Evolutionary conservation across 345 rosid genomes (phyloP).

Genomic region (Citrus mangshanensis): DNA sequence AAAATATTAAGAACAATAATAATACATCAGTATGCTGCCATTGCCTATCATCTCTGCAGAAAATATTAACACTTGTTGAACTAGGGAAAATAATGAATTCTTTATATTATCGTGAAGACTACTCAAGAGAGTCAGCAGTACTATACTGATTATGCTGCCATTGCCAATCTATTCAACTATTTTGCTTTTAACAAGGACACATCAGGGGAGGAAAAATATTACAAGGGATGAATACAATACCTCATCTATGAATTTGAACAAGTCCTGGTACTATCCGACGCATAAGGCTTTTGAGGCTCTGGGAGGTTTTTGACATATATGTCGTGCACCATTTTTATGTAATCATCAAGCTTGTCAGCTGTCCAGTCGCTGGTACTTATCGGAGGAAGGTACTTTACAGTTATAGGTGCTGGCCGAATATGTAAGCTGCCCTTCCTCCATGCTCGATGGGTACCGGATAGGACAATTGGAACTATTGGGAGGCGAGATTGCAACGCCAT

Average conservation of each 20-base stretch:
- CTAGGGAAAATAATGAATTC: not conserved
- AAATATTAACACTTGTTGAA: not conserved
- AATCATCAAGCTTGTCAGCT: slow-evolving; percentile 18
- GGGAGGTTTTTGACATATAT: slow-evolving; percentile 32
- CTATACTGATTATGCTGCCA: not conserved
- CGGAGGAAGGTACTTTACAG: slow-evolving; percentile 49
- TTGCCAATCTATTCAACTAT: not conserved
- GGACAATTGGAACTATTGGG: slow-evolving; percentile 46
- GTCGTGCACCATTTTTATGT: slow-evolving; percentile 26
- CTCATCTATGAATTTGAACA: not conserved
- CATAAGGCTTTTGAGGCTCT: slow-evolving; percentile 32
- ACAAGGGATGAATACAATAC: not conserved
- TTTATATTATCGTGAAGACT: not conserved
- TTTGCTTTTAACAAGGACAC: not conserved
- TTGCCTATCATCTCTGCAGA: not conserved
- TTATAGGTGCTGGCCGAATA: slow-evolving; percentile 47
- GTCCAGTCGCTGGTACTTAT: slow-evolving; percentile 35
- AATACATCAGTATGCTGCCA: not conserved
- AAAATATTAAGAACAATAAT: too few relatives aligned
- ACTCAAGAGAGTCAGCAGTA: not conserved
- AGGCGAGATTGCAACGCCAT: slow-evolving; percentile 48
- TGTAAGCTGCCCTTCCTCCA: slow-evolving; percentile 60
- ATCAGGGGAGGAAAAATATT: not conserved
- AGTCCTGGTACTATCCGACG: not conserved
- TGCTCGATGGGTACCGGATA: slow-evolving; percentile 51